Evolutionary conservation across 768 basidiomycete species (phyloP).

Genomic region (Auricularia sp.): DNA sequence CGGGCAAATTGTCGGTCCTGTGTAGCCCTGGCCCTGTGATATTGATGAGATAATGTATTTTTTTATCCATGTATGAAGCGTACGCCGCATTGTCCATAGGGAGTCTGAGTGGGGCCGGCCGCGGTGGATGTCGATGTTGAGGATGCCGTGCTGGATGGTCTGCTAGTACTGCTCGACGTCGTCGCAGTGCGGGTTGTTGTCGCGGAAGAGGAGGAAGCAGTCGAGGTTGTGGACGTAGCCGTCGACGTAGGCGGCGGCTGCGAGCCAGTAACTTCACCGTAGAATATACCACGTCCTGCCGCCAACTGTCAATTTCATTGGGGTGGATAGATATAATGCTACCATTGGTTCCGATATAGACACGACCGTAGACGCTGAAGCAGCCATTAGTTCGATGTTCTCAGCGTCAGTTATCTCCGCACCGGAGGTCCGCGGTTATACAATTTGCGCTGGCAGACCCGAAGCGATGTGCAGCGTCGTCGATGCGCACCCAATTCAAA

Average conservation of each 20-base stretch:
- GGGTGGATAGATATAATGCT: not conserved
- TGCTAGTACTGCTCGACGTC: not conserved
- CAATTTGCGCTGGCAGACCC: constrained; percentile 37
- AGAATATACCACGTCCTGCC: constrained; percentile 36
- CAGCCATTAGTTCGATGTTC: not conserved
- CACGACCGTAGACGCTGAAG: constrained; percentile 21
- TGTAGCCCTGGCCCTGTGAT: constrained; percentile 24
- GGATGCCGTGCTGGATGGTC: constrained; percentile 5
- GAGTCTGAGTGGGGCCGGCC: constrained; percentile 18
- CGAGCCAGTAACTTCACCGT: constrained; percentile 25
- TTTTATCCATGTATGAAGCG: not conserved
- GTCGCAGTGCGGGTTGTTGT: not conserved
- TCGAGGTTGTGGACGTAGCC: not conserved
- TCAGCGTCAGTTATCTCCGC: not conserved
- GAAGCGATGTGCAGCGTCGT: constrained; percentile 48
- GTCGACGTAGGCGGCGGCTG: not conserved
- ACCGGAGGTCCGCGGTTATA: constrained; percentile 40
- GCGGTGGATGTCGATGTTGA: constrained; percentile 14
- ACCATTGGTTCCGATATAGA: constrained; percentile 53
- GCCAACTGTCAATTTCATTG: not conserved
- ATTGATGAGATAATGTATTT: not conserved
- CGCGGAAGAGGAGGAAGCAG: not conserved
- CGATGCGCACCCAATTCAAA: constrained; percentile 47
- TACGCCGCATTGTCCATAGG: constrained; percentile 36
- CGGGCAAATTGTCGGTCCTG: constrained; percentile 26